These are phyloP conservation scores for Naematelia encephala DNA, from an alignment of 768 basidiomycete species.

Conservation along the genomic window DNA sequence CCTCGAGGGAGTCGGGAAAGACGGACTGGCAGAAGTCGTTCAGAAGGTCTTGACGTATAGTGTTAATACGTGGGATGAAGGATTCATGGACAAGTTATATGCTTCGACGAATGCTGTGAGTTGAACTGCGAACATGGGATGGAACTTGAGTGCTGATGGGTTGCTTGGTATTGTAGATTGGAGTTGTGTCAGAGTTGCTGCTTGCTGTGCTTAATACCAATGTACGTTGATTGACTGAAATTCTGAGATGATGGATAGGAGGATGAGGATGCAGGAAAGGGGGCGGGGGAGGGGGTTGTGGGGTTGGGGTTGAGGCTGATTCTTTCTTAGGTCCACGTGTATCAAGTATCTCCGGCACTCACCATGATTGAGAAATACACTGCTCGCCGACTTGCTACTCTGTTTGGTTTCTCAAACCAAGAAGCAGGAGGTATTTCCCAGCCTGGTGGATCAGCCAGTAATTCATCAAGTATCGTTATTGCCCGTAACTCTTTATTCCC, in stretches of 20 bases:
- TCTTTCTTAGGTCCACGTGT: conserved; percentile 26
- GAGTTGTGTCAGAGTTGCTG: conserved; percentile 28
- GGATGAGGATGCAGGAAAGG: not conserved
- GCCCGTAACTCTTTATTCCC: conserved; percentile 32
- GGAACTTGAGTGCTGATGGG: not conserved
- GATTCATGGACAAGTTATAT: conserved; percentile 40
- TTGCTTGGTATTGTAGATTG: conserved; percentile 11
- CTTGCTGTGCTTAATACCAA: conserved; percentile 34
- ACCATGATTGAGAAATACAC: conserved; percentile 35
- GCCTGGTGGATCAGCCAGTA: conserved; percentile 29
- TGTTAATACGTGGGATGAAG: conserved; percentile 35
- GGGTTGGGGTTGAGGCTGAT: too few species aligned
- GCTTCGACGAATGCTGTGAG: conserved; percentile 31
- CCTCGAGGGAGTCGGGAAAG: conserved; percentile 12
- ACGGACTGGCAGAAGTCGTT: conserved; percentile 18
- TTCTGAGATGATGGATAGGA: not conserved
- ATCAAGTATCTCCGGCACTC: conserved; percentile 32
- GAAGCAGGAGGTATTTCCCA: conserved; percentile 25
- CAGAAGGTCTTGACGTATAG: conserved; percentile 18
- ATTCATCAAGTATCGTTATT: conserved; percentile 28
- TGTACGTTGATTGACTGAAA: not conserved
- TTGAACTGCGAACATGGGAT: not conserved
- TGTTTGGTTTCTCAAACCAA: conserved; percentile 16
- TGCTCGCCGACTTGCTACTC: conserved; percentile 12
- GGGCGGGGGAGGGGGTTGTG: not conserved